phyloP scores from a whole-genome alignment of 768 basidiomycete species.

The Leccinellum albellum region DNA sequence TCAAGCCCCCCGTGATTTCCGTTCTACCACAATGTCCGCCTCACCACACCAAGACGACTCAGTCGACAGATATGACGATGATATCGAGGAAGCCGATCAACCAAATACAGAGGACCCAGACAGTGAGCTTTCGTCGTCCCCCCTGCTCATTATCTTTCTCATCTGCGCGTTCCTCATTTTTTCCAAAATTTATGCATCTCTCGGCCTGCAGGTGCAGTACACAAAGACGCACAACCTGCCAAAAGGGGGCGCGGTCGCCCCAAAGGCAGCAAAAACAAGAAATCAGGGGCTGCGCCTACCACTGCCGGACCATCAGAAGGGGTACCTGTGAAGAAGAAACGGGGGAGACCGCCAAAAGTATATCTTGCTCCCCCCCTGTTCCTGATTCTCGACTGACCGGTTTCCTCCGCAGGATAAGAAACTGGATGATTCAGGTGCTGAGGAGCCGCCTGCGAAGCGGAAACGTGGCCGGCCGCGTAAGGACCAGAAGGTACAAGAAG shows the following conservation, averaged over 20 bases:
- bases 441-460: constrained; percentile 56
- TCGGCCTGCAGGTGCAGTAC: constrained; percentile 38
- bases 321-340: constrained; percentile 38
- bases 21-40: constrained; percentile 50
- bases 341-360: constrained; percentile 54
- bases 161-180: constrained; percentile 15
- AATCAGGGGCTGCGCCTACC: constrained; percentile 35
- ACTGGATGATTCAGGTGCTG: constrained; percentile 45
- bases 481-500: constrained; percentile 45
- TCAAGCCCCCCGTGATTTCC: constrained; percentile 25
- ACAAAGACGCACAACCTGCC: constrained; percentile 34
- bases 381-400: constrained; percentile 23
- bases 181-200: constrained; percentile 17
- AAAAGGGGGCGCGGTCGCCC: constrained; percentile 89
- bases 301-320: constrained; percentile 28
- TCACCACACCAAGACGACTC: constrained; percentile 55
- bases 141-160: constrained; percentile 10
- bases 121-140: constrained; percentile 20
- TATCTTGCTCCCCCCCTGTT: constrained; percentile 7
- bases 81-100: constrained; percentile 50
- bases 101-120: constrained; percentile 34
- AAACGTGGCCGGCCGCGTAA: constrained; percentile 77
- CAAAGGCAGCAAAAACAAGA: constrained; percentile 82
- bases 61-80: constrained; percentile 56
- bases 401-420: constrained; percentile 31